Conservation (phyloP, 345 rosid species). For the Geranium brycei region DNA sequence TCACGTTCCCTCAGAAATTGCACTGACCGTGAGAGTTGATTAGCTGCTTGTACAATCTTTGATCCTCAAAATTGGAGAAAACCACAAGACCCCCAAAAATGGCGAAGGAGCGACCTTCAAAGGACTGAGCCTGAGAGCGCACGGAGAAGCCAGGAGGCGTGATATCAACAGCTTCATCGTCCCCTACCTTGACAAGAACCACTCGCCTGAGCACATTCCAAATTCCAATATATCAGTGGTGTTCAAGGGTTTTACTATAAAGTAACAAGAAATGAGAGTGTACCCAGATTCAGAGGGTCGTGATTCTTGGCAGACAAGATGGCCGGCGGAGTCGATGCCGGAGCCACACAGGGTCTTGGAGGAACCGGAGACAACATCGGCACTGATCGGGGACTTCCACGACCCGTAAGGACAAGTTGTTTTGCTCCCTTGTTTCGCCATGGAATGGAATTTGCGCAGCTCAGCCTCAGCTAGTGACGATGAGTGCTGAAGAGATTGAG, state of each 20-base stretch:
- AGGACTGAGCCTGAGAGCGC: conserved; percentile 70
- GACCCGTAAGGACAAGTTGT: conserved; percentile 72
- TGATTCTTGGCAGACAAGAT: conserved; percentile 68
- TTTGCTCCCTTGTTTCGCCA: conserved; percentile 14
- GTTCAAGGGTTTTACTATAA: no score
- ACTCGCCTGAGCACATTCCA: conserved; percentile 28
- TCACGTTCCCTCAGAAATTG: no score
- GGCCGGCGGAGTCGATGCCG: conserved; percentile 55
- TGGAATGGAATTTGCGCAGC: conserved; percentile 7
- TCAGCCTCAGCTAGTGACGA: no score
- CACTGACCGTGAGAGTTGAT: conserved; percentile 29
- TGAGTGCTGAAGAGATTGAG: no score
- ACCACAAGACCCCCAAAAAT: conserved; percentile 40
- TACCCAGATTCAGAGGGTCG: conserved; percentile 82
- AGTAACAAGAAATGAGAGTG: not conserved
- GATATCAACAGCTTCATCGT: conserved; percentile 41
- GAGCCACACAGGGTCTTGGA: conserved; percentile 69
- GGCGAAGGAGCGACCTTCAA: conserved; percentile 80
- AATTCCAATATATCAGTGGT: not conserved
- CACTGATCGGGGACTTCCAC: conserved; percentile 88
- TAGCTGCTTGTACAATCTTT: conserved; percentile 59
- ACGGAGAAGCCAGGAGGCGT: conserved; percentile 72
- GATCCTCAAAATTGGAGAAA: conserved; percentile 83
- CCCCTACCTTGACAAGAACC: conserved; percentile 54
- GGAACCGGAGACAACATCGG: conserved; percentile 71